Evolutionary conservation across 345 rosid genomes (phyloP).

Genomic region (Mallotus nudiflorus): DNA sequence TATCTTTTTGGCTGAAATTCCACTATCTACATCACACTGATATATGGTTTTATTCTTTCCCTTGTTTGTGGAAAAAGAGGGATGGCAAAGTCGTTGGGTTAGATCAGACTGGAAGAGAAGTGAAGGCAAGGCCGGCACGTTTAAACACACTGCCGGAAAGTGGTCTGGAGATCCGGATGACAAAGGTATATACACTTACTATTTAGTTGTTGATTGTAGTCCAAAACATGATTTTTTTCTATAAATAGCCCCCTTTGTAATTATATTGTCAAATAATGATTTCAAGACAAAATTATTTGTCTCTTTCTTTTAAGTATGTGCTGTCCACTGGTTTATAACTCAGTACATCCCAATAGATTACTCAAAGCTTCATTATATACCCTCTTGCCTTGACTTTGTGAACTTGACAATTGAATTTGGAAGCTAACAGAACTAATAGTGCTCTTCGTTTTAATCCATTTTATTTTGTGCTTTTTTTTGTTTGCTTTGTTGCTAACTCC

Average conservation of each 20-base stretch:
- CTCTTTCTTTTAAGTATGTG: neutral
- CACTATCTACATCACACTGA: too few species aligned
- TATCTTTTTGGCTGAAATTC: too few species aligned
- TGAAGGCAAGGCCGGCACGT: conserved; percentile 26
- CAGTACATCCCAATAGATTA: too few species aligned
- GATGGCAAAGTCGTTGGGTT: conserved; percentile 94
- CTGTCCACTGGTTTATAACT: too few species aligned
- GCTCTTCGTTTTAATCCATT: neutral
- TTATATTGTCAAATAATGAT: too few species aligned
- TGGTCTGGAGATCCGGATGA: conserved; percentile 25
- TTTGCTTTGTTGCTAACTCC: neutral
- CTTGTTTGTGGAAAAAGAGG: conserved; percentile 44
- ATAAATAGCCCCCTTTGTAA: too few species aligned
- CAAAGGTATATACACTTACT: conserved; percentile 14
- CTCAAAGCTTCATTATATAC: too few species aligned
- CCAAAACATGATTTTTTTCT: too few species aligned
- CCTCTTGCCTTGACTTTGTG: too few species aligned
- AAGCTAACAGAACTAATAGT: neutral
- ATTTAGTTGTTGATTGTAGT: conserved; percentile 2
- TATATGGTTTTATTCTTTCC: neutral
- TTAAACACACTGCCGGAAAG: conserved; percentile 25
- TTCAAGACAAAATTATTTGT: neutral
- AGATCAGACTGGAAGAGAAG: conserved; percentile 26
- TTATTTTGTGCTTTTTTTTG: neutral
- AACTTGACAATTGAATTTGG: neutral